These are phyloP conservation scores for Arthrobotrys sinensis DNA, from an alignment of 2,329 filamentous ascomycete genomes.

Conservation along the genomic window DNA sequence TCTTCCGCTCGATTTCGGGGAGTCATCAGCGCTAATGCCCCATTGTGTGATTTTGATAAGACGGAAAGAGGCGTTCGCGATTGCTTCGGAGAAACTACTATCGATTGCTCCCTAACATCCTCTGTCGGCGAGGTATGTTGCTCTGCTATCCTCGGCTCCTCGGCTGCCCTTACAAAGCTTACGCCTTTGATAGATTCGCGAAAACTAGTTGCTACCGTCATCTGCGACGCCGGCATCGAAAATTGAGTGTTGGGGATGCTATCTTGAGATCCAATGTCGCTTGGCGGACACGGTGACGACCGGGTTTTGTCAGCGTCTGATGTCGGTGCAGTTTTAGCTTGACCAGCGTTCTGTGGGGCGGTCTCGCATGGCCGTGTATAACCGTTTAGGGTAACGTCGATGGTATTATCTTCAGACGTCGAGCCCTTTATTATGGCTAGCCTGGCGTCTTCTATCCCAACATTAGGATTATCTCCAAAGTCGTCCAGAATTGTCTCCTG, in stretches of 20 bases:
- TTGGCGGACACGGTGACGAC: not conserved
- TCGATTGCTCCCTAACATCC: constrained; percentile 11
- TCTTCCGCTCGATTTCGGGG: constrained; percentile 30
- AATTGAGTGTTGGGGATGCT: constrained; percentile 56
- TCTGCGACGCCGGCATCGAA: constrained; percentile 42
- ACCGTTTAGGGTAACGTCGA: constrained; percentile 3
- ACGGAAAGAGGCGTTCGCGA: constrained; percentile 42
- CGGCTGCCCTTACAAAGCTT: constrained; percentile 36
- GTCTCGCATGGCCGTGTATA: not conserved
- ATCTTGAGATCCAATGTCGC: constrained; percentile 48
- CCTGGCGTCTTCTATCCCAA: constrained; percentile 4
- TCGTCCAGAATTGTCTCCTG: constrained; percentile 41
- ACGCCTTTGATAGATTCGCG: constrained; percentile 49
- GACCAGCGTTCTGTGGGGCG: not conserved
- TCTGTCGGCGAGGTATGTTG: not conserved
- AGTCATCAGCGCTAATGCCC: constrained; percentile 38
- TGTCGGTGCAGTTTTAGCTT: not conserved
- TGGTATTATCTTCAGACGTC: constrained; percentile 31
- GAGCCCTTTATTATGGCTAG: not conserved
- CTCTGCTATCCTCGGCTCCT: constrained; percentile 4
- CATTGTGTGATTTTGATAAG: constrained; percentile 38
- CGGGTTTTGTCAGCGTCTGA: not conserved
- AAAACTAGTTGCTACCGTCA: constrained; percentile 51
- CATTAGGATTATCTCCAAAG: constrained; percentile 44
- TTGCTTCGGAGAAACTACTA: constrained; percentile 13